Evolutionary conservation across 2,329 filamentous ascomycete genomes (phyloP), one percentile per base, ranked within the genome.

Genomic region (Cercospora beticola): DNA sequence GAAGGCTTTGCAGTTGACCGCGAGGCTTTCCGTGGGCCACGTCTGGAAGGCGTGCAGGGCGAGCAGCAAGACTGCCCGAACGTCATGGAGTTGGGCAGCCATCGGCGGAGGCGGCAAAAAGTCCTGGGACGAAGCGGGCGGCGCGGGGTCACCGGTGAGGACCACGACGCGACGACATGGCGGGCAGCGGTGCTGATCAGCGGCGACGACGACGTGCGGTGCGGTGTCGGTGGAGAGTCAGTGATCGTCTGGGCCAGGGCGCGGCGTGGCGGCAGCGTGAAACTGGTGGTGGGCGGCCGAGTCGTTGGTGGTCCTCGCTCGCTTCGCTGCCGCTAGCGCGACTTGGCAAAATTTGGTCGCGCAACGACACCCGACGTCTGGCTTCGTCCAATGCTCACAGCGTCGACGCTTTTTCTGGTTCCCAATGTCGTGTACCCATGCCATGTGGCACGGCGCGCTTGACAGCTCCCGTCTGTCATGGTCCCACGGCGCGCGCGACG

Each of bases 61-160:
- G 18, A 64, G 62, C 62, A 64, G 62, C 62, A 64, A 36, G 62
- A 57, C 62, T 64, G 62, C 52, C 62, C 62, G 62, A 64, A 58
- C 62, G 52, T 57, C 52, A 57, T 58, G 49, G 62, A 64, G 62
- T 56, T 56, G 60, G 60, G 60, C 60, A 28, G 60, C 60, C 16
- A 52, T 52, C 23, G 10, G 40, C 31, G 28, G 21, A 23, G 49
- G 30, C n/a, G 46, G 31, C n/a, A 12, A 26, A 64, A 64, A 64
- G 31, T 43, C 30, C 62, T 64, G 62, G 62, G 30, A 64, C 49
- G 30, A 64, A 26, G 36, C 36, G 21, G 18, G 36, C 36, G n/a
- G 57, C 57, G 30, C 33, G 31, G 60, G 14, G 54, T 33, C 54
- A 7, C 6, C 54, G 26, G 54, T 7, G 54, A 58, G 54, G 21